Conservation (phyloP, 208 protist genomes). For the Leptomonas pyrrhocoris region DNA sequence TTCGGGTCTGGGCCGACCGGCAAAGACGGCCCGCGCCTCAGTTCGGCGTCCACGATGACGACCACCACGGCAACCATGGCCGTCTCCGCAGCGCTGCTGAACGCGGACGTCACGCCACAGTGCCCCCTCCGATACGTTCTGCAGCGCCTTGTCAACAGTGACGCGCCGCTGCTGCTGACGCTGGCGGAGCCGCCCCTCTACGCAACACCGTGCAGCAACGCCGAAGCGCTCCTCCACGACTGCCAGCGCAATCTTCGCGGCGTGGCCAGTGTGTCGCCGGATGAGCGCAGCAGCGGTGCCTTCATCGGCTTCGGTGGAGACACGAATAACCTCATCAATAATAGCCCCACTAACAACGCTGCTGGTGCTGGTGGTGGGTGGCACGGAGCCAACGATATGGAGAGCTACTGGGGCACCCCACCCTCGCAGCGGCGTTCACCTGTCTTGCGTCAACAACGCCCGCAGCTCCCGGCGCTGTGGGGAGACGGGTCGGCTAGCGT, state of each 20-base stretch:
- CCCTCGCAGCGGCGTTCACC: slow-evolving; percentile 13
- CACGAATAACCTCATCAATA: too few relatives aligned
- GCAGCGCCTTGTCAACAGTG: slow-evolving; percentile 14
- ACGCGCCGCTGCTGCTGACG: slow-evolving; percentile 31
- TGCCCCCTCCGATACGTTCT: slow-evolving; percentile 23
- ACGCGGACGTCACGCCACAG: slow-evolving; percentile 9
- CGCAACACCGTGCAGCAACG: slow-evolving; percentile 23
- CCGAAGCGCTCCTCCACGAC: slow-evolving; percentile 24
- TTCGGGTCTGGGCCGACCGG: neutral
- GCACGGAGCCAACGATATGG: slow-evolving; percentile 6
- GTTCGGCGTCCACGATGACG: slow-evolving; percentile 10
- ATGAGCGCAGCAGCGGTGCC: slow-evolving; percentile 14
- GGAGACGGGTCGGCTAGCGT: slow-evolving; percentile 40
- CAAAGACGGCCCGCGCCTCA: slow-evolving; percentile 5
- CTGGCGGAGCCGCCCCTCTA: slow-evolving; percentile 33
- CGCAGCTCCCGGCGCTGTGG: slow-evolving; percentile 50
- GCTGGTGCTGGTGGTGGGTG: neutral
- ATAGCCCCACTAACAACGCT: neutral
- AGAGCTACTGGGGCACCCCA: slow-evolving; percentile 16
- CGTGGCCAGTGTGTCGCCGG: neutral
- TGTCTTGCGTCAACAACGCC: slow-evolving; percentile 7
- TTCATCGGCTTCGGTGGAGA: slow-evolving; percentile 2
- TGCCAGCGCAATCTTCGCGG: slow-evolving; percentile 13
- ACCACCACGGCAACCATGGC: slow-evolving; percentile 19
- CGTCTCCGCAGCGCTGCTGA: slow-evolving; percentile 11